Base-by-base conservation (phyloP, 2,329 filamentous ascomycete genomes). In the Aspergillus luchuensis region DNA sequence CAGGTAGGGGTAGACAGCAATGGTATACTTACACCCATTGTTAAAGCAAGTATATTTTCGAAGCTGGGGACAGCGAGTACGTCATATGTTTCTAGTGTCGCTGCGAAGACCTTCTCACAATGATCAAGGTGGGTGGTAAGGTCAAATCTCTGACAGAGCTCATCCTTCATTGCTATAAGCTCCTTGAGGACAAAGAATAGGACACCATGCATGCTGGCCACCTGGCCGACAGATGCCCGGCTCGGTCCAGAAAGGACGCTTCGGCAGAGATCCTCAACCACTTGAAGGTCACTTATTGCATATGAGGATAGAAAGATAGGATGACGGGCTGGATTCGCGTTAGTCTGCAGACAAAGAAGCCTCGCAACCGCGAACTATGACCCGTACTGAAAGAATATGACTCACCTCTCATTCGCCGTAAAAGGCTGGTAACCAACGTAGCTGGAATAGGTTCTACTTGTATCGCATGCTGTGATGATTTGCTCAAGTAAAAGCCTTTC, bases 51-150 rank as follows among this genome's bases (percentile, higher is more conserved):
- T 4, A 58, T 45, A 17, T 33, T 58, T 43, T 58, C 56, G 7
- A 58, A 52, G 56, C 47, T 58, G 13, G 56, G 56, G 8, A 58
- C 48, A 51, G 23, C 48, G 11, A 58, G 47, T 33, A 58, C 56
- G n/a, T 58, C 57, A 19, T 59, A 59, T 3, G 38, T 49, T 43
- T 59, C 57, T 15, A 55, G 28, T 10, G 57, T 19, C 13, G 56
- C 19, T 33, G 43, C 30, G 7, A 57, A 57, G 11, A 28, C 51
- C 19, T 43, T 17, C 25, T 57, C 56, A 33, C 56, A 57, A 15
- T 52, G 33, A 52, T 2, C 13, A 30, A 57, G 47, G 13, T 57
- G 47, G 5, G 47, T 41, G 2, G 30, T 8, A 15, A 57, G 56
- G 17, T 57, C 56, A 41, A 57, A 51, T 13, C 17, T 38, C 47